A percentile compares a stretch with the other conserved stretches of the same genome.
phyloP scores from a whole-genome alignment of 306 rosid genomes.

The Hippophae rhamnoides region DNA sequence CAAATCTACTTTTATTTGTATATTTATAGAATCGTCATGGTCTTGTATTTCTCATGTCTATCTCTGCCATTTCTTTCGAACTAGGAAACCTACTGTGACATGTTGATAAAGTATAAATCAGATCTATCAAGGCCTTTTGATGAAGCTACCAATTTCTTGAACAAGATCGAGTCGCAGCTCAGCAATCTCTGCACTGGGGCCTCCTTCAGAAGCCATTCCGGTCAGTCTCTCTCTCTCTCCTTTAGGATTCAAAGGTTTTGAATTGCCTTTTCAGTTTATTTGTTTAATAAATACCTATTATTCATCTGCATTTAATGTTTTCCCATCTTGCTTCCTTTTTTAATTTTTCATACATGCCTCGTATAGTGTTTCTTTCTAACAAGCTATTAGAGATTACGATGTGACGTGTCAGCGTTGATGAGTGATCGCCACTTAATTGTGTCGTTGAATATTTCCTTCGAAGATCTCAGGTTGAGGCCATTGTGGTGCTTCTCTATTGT shows the following conservation, averaged over 20 bases:
- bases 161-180: constrained; percentile 56
- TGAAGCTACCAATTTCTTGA: constrained; percentile 59
- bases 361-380: neutral
- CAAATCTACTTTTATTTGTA: neutral
- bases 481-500: too few relatives aligned
- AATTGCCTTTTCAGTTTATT: constrained; percentile 23
- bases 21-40: neutral
- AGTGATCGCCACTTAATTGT: too few relatives aligned
- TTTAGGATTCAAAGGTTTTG: constrained; percentile 12
- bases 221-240: constrained; percentile 26
- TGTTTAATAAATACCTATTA: neutral
- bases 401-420: too few relatives aligned
- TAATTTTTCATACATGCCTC: constrained; percentile 28
- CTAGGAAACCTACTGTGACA: constrained; percentile 49
- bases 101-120: constrained; percentile 47
- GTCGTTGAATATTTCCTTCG: too few relatives aligned
- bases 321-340: constrained; percentile 7
- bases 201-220: constrained; percentile 24
- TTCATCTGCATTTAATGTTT: constrained; percentile 1
- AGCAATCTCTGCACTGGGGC: constrained; percentile 31
- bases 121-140: constrained; percentile 50
- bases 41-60: neutral
- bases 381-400: too few relatives aligned
- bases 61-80: neutral
- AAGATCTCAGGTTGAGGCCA: too few relatives aligned